A percentile compares a stretch with the other conserved stretches of the same genome.
Evolutionary conservation across 2,329 filamentous ascomycete species (phyloP).

Genomic region (Calonectria hawksworthii): DNA sequence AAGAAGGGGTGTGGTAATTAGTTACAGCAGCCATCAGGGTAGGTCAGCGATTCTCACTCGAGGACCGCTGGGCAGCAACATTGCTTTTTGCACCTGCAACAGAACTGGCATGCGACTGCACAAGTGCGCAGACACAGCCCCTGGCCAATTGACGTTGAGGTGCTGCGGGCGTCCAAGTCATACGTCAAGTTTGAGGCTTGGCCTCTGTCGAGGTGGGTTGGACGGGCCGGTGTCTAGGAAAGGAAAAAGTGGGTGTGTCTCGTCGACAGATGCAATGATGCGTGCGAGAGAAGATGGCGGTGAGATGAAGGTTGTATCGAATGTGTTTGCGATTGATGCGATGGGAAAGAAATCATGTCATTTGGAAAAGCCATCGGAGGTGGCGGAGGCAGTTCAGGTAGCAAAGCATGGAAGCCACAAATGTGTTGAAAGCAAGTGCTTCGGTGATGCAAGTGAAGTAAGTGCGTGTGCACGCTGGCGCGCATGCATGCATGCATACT

Average conservation of each 20-base stretch:
- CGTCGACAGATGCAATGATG: neutral
- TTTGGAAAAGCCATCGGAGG: neutral
- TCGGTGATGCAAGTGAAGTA: neutral
- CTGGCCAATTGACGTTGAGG: neutral
- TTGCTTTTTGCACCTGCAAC: neutral
- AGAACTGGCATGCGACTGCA: neutral
- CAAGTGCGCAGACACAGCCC: neutral
- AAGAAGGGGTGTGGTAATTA: neutral
- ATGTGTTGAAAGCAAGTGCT: neutral
- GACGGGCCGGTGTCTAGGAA: neutral
- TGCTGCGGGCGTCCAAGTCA: neutral
- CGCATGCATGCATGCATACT: neutral
- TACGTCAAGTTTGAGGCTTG: neutral
- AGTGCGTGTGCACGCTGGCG: neutral
- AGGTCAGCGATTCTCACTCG: neutral
- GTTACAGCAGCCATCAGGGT: neutral
- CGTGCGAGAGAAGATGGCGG: neutral
- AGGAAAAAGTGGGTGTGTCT: neutral
- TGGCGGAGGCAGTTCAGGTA: neutral
- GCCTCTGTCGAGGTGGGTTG: neutral
- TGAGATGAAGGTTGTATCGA: conserved; percentile 1
- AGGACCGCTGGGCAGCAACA: neutral
- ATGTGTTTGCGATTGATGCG: neutral
- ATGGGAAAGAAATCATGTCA: neutral
- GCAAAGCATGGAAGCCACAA: neutral